Evolutionary conservation across 2,329 filamentous ascomycete genomes (phyloP), one percentile per base, ranked within the genome.

Genomic region (Penicillium sp.): DNA sequence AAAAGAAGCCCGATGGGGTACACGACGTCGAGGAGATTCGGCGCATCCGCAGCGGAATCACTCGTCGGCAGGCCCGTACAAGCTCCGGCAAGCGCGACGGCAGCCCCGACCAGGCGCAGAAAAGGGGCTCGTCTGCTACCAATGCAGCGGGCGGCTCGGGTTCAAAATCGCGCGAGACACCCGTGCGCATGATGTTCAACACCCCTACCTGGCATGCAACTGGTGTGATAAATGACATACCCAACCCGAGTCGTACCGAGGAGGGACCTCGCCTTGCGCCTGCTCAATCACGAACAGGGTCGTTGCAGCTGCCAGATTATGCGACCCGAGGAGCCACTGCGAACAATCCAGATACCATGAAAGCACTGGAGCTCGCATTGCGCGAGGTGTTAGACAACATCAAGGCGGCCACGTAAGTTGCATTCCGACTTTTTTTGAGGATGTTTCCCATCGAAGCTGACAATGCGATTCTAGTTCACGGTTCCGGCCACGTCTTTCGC

Each of bases 1-100:
- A 92, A 60, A 96, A 92, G 79, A 97, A 97, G 75, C 92, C 94
- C 1, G 94, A 98, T 77, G 93, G 93, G 52, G 79, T 96, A 48
- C 94, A 98, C 77, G 84, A 96, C 79, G 91, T 97, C 59, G 91
- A 94, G 7, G 91, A 91, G 75, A 98, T 98, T 70, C 85, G 86
- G 67, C 91, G 90, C 76, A 81, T 96, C 70, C 87, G 94, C 55
- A 91, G 91, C 47, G 85, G 87, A 62, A 96, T 98, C 75, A 98
- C 94, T 28, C 84, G 94, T 64, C 85, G 94, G 60, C 92, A 96
- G 73, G 88, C 91, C 2, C 86, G 91, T 69, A 86, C 84, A 58
- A 87, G 88, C 1, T 78, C 84, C 14, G 79, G 82, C 22, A 84
- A 83, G 60, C 84, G 86, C 60, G 86, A 88, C 8, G 60, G 43